These are phyloP conservation scores for Nyssa sinensis DNA, from an alignment of 148 eudicot species.

Conservation along the genomic window DNA sequence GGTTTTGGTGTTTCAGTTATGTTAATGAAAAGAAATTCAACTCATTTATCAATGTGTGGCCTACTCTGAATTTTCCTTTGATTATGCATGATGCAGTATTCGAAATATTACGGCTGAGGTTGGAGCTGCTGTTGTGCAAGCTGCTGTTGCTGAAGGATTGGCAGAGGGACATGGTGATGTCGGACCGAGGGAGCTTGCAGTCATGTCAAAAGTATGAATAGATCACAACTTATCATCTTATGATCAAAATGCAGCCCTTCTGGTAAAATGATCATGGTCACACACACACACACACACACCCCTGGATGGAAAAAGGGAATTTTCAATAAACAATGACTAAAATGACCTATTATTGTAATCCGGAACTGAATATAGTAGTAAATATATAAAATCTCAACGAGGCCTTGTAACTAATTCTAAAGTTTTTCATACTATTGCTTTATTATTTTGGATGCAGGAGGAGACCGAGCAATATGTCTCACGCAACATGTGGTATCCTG, in stretches of 20 bases:
- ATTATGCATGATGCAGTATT: slow-evolving; percentile 48
- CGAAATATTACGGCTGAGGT: slow-evolving; percentile 92
- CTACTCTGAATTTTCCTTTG: not conserved
- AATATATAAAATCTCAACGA: not conserved
- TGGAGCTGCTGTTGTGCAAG: slow-evolving; percentile 77
- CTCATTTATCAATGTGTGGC: slow-evolving; percentile 3
- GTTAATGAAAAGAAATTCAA: not conserved
- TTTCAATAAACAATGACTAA: too few relatives aligned
- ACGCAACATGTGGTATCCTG: slow-evolving; percentile 86
- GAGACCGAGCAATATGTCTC: slow-evolving; percentile 61
- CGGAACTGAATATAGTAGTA: not conserved
- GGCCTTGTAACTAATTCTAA: not conserved
- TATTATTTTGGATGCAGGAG: slow-evolving; percentile 51
- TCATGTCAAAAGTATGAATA: slow-evolving; percentile 74
- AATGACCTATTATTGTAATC: too few relatives aligned
- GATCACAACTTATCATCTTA: slow-evolving; percentile 9
- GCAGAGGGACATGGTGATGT: slow-evolving; percentile 90
- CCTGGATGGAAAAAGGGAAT: not conserved
- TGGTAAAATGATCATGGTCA: not conserved
- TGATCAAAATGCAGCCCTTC: not conserved
- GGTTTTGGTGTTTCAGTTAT: not conserved
- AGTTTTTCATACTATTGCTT: not conserved
- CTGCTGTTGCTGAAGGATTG: slow-evolving; percentile 71
- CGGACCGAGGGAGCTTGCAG: slow-evolving; percentile 66
- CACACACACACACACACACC: not conserved